These are phyloP conservation scores for Truncatella angustata DNA, from an alignment of 2,329 filamentous ascomycete species.

Conservation along the genomic window DNA sequence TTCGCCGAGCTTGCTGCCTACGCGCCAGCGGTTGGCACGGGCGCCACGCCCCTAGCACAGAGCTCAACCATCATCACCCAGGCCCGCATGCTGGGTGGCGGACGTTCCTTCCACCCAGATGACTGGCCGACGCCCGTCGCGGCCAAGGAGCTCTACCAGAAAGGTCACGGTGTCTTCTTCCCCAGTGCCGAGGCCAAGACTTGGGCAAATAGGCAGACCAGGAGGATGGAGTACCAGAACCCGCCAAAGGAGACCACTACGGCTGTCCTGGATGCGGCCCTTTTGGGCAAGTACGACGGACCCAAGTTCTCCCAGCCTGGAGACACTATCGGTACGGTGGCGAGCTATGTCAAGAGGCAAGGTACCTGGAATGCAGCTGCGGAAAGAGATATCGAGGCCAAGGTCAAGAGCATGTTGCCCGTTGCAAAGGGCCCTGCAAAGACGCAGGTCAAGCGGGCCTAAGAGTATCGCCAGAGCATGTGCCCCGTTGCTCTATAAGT, in stretches of 20 bases:
- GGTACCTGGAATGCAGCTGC: slow-evolving; percentile 26
- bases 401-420: slow-evolving; percentile 24
- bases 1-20: slow-evolving; percentile 33
- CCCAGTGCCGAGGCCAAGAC: slow-evolving; percentile 31
- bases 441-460: slow-evolving; percentile 13
- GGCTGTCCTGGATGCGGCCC: slow-evolving; percentile 33
- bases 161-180: slow-evolving; percentile 36
- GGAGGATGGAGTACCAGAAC: slow-evolving; percentile 14
- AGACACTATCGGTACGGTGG: slow-evolving; percentile 28
- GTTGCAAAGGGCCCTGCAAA: slow-evolving; percentile 5
- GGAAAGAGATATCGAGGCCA: slow-evolving; percentile 22
- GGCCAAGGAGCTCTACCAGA: slow-evolving; percentile 19
- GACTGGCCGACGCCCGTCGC: slow-evolving; percentile 19
- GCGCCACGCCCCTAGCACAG: slow-evolving; percentile 26
- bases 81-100: slow-evolving; percentile 39
- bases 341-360: slow-evolving; percentile 35
- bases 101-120: slow-evolving; percentile 27
- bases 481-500: no score
- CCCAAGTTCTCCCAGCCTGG: slow-evolving; percentile 25
- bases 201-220: slow-evolving; percentile 16
- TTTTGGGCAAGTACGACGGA: slow-evolving; percentile 36
- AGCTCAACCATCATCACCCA: slow-evolving; percentile 33
- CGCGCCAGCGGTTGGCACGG: slow-evolving; percentile 35
- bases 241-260: slow-evolving; percentile 23
- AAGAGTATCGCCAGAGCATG: slow-evolving; percentile 5